phyloP scores from a whole-genome alignment of 139 green algal species.

The Chlamydomonas sp. region DNA sequence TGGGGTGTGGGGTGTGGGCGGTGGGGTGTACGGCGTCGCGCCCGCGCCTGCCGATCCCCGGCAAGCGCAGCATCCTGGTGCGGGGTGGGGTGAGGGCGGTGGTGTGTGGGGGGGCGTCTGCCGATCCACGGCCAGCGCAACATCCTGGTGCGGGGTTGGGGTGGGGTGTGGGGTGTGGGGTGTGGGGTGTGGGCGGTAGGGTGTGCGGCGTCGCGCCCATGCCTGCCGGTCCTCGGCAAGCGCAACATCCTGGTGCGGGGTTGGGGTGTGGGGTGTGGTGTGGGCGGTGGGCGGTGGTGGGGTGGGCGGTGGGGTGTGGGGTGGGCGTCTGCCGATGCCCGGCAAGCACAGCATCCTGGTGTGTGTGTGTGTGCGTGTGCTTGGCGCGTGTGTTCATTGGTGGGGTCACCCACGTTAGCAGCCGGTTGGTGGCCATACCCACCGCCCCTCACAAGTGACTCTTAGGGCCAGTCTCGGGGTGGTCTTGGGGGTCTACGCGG shows the following conservation, averaged over 20 bases:
- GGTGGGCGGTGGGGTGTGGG: no score
- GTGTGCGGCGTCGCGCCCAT: neutral
- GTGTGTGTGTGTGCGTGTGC: neutral
- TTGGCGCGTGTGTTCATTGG: neutral
- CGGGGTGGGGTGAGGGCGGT: no score
- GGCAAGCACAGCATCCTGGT: conserved; percentile 53
- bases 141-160: conserved; percentile 35
- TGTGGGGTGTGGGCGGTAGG: neutral
- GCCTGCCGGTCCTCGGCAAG: neutral
- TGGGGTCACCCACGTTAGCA: no score
- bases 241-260: no score
- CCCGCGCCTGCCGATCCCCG: neutral
- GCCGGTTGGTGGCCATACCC: no score
- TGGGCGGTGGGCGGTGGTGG: no score
- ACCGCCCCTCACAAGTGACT: no score
- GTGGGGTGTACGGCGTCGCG: neutral
- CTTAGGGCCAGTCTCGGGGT: no score
- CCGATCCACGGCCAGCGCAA: conserved; percentile 44
- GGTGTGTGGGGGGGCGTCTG: conserved; percentile 36
- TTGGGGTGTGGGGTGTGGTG: no score
- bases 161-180: neutral
- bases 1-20: neutral
- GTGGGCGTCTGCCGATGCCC: conserved; percentile 42
- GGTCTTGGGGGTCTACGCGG: no score
- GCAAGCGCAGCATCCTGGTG: no score